Conservation (phyloP, 768 basidiomycete genomes). For the Crucibulum laeve region DNA sequence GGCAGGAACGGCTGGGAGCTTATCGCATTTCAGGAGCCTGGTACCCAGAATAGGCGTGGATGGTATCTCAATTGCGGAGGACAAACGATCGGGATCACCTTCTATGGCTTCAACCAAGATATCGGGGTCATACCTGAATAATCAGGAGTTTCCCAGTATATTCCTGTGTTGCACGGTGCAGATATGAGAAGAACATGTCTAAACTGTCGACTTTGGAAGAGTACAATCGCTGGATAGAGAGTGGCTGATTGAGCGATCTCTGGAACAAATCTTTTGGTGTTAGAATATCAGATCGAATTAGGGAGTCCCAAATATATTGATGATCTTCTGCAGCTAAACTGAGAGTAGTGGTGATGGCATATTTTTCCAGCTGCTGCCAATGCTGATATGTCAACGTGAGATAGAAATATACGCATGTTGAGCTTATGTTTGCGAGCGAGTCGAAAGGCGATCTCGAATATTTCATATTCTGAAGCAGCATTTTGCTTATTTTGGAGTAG, state of each 20-base stretch:
- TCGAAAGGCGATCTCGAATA: conserved; percentile 45
- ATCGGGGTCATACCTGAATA: conserved; percentile 42
- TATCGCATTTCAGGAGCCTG: conserved; percentile 6
- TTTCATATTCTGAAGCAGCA: conserved; percentile 57
- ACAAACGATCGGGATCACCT: conserved; percentile 7
- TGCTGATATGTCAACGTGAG: conserved; percentile 54
- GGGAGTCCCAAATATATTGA: conserved; percentile 59
- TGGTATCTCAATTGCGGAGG: conserved; percentile 7
- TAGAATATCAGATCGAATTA: conserved; percentile 58
- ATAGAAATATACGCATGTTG: conserved; percentile 39
- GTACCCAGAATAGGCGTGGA: conserved; percentile 2
- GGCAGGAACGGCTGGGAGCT: conserved; percentile 8
- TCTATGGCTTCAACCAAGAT: conserved; percentile 9
- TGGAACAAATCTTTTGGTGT: conserved; percentile 45
- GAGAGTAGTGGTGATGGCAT: conserved; percentile 41
- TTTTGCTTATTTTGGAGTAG: conserved; percentile 48
- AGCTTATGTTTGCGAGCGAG: conserved; percentile 41
- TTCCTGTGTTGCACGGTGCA: conserved; percentile 50
- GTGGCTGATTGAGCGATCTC: conserved; percentile 44
- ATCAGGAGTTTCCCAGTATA: conserved; percentile 57
- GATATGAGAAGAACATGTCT: conserved; percentile 57
- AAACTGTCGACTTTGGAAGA: conserved; percentile 49
- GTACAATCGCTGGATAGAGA: conserved; percentile 58
- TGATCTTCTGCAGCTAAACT: conserved; percentile 34
- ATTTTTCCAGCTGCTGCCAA: conserved; percentile 49